Evolutionary conservation across 2,329 filamentous ascomycete species (phyloP).

Genomic region (Ceratocystis cubensis): DNA sequence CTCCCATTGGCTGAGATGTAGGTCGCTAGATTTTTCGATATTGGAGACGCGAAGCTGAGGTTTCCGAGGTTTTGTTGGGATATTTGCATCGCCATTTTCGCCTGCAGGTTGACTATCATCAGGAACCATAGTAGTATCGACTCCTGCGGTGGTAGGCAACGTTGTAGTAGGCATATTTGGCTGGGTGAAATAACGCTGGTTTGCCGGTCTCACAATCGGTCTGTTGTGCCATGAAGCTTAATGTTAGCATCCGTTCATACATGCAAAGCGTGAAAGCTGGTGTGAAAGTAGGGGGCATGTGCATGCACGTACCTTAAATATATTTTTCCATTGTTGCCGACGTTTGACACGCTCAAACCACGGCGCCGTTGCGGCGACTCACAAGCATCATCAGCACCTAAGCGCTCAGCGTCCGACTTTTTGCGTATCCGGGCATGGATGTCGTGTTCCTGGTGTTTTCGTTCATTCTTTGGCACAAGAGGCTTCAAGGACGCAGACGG

Average conservation of each 20-base stretch:
- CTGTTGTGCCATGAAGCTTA: slow-evolving; percentile 28
- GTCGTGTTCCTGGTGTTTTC: slow-evolving; percentile 33
- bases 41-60: slow-evolving; percentile 14
- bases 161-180: slow-evolving; percentile 48
- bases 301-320: slow-evolving; percentile 68
- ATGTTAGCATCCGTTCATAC: slow-evolving; percentile 6
- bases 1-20: slow-evolving; percentile 26
- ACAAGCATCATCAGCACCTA: slow-evolving; percentile 43
- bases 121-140: slow-evolving; percentile 35
- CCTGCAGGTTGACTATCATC: slow-evolving; percentile 18
- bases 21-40: slow-evolving; percentile 21
- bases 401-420: slow-evolving; percentile 42
- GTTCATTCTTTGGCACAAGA: slow-evolving; percentile 28
- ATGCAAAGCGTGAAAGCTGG: not conserved
- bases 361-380: slow-evolving; percentile 33
- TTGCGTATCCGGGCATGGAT: slow-evolving; percentile 34
- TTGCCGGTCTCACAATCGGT: slow-evolving; percentile 47
- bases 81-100: not conserved
- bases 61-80: not conserved
- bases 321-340: slow-evolving; percentile 71
- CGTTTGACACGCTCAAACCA: slow-evolving; percentile 68
- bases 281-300: slow-evolving; percentile 27
- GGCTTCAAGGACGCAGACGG: slow-evolving; percentile 21
- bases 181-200: slow-evolving; percentile 50
- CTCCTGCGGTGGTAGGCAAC: slow-evolving; percentile 45